Conservation (phyloP, 139 green algal genomes). For the Trebouxia sp. region DNA sequence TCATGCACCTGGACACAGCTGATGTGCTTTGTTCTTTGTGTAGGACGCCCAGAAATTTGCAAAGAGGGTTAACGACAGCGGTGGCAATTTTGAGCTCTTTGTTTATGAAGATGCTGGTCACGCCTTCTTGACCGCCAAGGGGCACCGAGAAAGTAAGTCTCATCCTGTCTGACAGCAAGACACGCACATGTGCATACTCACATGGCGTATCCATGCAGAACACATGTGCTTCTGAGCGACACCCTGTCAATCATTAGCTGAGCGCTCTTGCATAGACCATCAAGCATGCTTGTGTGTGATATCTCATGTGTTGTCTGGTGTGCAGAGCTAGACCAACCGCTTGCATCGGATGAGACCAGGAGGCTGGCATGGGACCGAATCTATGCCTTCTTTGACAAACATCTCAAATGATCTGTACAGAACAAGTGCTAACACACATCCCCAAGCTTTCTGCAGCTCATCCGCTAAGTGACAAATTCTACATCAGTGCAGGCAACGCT, state of each 20-base stretch:
- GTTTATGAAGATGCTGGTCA: slow-evolving; percentile 57
- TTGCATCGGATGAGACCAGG: slow-evolving; percentile 3
- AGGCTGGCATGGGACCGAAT: slow-evolving; percentile 16
- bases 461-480: neutral
- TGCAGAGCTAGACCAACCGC: slow-evolving; percentile 11
- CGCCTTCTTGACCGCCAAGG: slow-evolving; percentile 50
- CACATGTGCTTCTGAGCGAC: too few species aligned
- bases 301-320: neutral
- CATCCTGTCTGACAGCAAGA: neutral
- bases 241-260: too few species aligned
- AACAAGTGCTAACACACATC: too few species aligned
- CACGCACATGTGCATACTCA: too few species aligned
- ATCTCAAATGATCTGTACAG: neutral
- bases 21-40: slow-evolving; percentile 43
- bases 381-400: slow-evolving; percentile 17
- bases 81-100: slow-evolving; percentile 52
- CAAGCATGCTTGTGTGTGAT: neutral
- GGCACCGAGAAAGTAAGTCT: slow-evolving; percentile 4
- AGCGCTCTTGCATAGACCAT: too few species aligned
- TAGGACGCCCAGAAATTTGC: slow-evolving; percentile 38
- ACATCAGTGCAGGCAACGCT: too few species aligned
- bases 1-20: too few species aligned
- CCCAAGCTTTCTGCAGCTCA: too few species aligned
- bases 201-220: too few species aligned
- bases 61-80: slow-evolving; percentile 53